These are phyloP conservation scores for Aspergillus brunneoviolaceus DNA, from an alignment of 2,329 filamentous ascomycete genomes.

Conservation along the genomic window DNA sequence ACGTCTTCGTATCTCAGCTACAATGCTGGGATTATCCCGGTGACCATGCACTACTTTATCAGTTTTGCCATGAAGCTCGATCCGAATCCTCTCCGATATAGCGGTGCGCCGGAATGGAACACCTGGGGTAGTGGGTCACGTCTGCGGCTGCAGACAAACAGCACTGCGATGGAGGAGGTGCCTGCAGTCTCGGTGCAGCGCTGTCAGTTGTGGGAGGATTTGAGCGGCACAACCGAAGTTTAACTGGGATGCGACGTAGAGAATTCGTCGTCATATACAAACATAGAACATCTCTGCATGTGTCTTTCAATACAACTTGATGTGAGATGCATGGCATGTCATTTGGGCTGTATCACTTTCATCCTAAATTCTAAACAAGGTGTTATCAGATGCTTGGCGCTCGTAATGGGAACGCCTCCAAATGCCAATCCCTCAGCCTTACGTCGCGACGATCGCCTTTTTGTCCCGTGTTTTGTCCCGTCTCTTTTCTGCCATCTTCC, in stretches of 20 bases:
- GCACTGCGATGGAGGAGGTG: constrained; percentile 16
- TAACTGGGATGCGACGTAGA: background rate
- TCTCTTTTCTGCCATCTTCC: background rate
- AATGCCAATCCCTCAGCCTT: background rate
- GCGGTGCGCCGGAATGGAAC: constrained; percentile 17
- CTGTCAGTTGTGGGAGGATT: constrained; percentile 12
- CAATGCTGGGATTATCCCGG: constrained; percentile 23
- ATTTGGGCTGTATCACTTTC: too few species aligned
- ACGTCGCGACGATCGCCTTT: background rate
- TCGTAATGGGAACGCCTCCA: background rate
- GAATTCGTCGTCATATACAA: too few species aligned
- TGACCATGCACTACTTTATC: constrained; percentile 28
- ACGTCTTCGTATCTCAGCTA: constrained; percentile 1
- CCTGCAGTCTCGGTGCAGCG: constrained; percentile 1
- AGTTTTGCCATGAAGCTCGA: constrained; percentile 25
- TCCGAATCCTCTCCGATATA: constrained; percentile 20
- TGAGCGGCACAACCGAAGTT: constrained; percentile 10
- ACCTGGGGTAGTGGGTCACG: constrained; percentile 7
- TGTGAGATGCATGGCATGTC: too few species aligned
- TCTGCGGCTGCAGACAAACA: constrained; percentile 13
- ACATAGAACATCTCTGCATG: too few species aligned
- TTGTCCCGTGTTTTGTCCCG: background rate
- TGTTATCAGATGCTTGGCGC: background rate
- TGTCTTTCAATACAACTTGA: too few species aligned
- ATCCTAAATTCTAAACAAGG: background rate